Conservation (phyloP, 208 protist species). For the Crithidia mellificae region DNA sequence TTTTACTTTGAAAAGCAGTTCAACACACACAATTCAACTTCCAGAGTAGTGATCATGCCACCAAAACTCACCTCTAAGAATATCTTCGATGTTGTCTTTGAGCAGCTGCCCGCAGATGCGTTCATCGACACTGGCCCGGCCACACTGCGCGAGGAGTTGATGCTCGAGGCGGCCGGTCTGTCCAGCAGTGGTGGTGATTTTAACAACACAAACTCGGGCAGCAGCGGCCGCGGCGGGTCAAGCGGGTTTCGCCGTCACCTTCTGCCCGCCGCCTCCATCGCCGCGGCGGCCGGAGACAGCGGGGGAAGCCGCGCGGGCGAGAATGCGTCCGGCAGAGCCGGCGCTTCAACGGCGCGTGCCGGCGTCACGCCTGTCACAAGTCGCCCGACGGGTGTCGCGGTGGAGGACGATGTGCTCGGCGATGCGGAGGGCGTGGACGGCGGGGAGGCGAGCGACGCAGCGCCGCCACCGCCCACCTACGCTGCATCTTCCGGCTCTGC, state of each 20-base stretch:
- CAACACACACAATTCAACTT: not conserved
- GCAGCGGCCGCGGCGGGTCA: not conserved
- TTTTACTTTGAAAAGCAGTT: no score
- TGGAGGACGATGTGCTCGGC: conserved; percentile 16
- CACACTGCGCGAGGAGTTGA: conserved; percentile 53
- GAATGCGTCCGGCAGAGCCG: not conserved
- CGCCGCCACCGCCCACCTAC: conserved; percentile 12
- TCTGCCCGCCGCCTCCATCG: conserved; percentile 11
- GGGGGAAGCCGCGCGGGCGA: no score
- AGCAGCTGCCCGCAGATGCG: conserved; percentile 57
- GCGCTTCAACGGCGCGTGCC: no score
- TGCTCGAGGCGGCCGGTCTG: conserved; percentile 35
- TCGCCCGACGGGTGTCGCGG: no score
- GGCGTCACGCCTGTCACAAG: no score
- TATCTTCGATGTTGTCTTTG: conserved; percentile 77
- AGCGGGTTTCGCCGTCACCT: conserved; percentile 19
- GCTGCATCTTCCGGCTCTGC: not conserved
- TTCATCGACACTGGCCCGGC: conserved; percentile 60
- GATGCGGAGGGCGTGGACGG: conserved; percentile 22
- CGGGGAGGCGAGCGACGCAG: no score
- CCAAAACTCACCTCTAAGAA: conserved; percentile 59
- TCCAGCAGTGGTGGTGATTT: not conserved
- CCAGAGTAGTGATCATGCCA: conserved; percentile 21
- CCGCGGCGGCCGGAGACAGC: conserved; percentile 1
- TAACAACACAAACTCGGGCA: conserved; percentile 16